Evolutionary conservation across 78 protist species (phyloP), one percentile per base, ranked within the genome.

Genomic region (Guillardia theta): DNA sequence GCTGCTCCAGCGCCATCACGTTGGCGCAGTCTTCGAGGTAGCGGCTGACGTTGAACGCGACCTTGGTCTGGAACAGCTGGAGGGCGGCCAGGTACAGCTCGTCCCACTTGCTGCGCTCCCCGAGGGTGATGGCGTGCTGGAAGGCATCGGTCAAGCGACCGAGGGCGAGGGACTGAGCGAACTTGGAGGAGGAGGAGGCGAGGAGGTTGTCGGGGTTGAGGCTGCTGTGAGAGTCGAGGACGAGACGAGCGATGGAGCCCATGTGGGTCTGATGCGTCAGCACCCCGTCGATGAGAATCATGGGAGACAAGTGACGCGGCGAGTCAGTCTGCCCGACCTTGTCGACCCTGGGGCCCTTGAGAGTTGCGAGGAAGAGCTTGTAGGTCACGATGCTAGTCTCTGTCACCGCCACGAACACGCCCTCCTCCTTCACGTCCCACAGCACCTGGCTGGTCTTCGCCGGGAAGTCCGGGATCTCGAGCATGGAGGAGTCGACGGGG

Each of bases 351-450:
- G n/a, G n/a, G n/a, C n/a, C n/a, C n/a, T n/a, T n/a, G n/a, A n/a
- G n/a, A n/a, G n/a, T n/a, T n/a, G n/a, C n/a, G n/a, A n/a, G n/a
- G n/a, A n/a, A n/a, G n/a, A 21, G 18, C 18, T 53, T 53, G 62
- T 53, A 53, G 33, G 62, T 53, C 33, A 21, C 33, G 12, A 53
- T 53, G 33, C 18, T 12, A 12, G 62, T 53, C 33, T 53, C 62
- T 12, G 33, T 53, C 83, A 70, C 4, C 22, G 77, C 92, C 4
- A 93, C 95, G 53, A 96, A 50, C 43, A 92, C 94, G 33, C 95
- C 95, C 36, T 47, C 46, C 77, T 96, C 97, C 27, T 76, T 4
- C 41, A 0, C 0, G 93, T 97, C 97, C 97, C 97, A 97, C 48
- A 97, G 4, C 30, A 95, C 43, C 48, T 3, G 0, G 46, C 4